A percentile compares a stretch with the other conserved stretches of the same genome.
Evolutionary conservation across 768 basidiomycete species (phyloP).

Genomic region (Tricholoma sp.): DNA sequence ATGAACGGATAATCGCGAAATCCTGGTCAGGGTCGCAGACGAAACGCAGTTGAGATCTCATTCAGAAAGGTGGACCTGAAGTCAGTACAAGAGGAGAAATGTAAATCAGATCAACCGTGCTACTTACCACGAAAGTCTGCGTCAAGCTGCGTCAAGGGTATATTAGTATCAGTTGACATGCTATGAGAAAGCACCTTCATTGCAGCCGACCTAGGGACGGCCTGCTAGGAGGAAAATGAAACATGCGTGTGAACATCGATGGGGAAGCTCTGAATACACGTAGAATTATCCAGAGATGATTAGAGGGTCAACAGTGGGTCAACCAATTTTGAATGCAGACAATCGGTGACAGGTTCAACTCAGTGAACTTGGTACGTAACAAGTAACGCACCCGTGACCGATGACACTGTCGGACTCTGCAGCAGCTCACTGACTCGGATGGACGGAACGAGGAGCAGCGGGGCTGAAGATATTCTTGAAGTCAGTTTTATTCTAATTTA

Average conservation of each 20-base stretch:
- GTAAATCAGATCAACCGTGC: neutral
- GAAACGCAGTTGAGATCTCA: neutral
- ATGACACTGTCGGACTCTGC: too few species aligned
- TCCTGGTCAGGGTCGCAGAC: neutral
- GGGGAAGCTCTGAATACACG: neutral
- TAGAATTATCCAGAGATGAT: neutral
- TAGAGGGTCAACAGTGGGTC: too few species aligned
- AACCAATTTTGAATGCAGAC: too few species aligned
- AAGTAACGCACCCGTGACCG: too few species aligned
- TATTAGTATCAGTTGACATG: neutral
- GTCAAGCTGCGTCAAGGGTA: neutral
- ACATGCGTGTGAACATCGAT: neutral
- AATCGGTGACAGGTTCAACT: too few species aligned
- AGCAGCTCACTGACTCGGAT: slow-evolving; percentile 1
- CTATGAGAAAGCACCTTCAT: neutral
- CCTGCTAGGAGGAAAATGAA: neutral
- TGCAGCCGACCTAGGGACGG: neutral
- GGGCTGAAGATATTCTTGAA: slow-evolving; percentile 18
- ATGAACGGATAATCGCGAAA: neutral
- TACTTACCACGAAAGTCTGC: neutral
- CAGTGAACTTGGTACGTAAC: too few species aligned
- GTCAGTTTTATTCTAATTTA: slow-evolving; percentile 3
- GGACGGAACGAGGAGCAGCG: slow-evolving; percentile 6
- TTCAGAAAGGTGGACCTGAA: neutral
- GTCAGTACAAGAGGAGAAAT: neutral